These are phyloP conservation scores for Cryptosporidium viatorum DNA, from an alignment of 169 alveolate genomes.

Conservation along the genomic window DNA sequence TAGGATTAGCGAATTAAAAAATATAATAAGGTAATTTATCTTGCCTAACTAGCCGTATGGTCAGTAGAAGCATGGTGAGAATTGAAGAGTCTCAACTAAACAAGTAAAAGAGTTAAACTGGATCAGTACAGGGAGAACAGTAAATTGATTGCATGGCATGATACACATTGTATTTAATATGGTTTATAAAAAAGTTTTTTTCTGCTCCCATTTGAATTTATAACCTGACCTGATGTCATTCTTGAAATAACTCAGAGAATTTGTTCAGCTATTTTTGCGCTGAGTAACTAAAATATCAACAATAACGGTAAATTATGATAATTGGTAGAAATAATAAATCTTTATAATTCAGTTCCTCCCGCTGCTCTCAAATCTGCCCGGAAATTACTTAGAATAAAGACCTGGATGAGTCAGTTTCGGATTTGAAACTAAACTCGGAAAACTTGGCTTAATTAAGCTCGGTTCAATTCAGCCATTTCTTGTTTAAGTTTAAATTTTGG, in stretches of 20 bases:
- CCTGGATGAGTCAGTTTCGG: neutral
- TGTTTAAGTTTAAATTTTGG: too few relatives aligned
- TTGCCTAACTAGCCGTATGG: neutral
- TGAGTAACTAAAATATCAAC: neutral
- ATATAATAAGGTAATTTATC: neutral
- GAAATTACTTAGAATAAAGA: neutral
- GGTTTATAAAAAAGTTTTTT: too few relatives aligned
- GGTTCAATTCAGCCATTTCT: neutral
- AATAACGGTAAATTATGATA: neutral
- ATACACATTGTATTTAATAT: too few relatives aligned
- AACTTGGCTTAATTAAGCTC: neutral
- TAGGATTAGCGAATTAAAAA: neutral
- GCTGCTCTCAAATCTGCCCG: neutral
- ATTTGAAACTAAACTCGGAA: neutral
- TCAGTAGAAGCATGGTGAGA: neutral
- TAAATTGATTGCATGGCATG: neutral
- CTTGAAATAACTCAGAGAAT: neutral
- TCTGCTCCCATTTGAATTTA: neutral
- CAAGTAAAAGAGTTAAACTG: neutral
- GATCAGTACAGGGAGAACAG: neutral
- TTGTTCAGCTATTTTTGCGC: too few relatives aligned
- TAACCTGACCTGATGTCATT: neutral
- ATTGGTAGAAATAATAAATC: neutral
- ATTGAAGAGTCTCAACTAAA: neutral
- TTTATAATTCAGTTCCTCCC: neutral